These are phyloP conservation scores for Geum urbanum DNA, from an alignment of 306 rosid genomes.

Conservation along the genomic window DNA sequence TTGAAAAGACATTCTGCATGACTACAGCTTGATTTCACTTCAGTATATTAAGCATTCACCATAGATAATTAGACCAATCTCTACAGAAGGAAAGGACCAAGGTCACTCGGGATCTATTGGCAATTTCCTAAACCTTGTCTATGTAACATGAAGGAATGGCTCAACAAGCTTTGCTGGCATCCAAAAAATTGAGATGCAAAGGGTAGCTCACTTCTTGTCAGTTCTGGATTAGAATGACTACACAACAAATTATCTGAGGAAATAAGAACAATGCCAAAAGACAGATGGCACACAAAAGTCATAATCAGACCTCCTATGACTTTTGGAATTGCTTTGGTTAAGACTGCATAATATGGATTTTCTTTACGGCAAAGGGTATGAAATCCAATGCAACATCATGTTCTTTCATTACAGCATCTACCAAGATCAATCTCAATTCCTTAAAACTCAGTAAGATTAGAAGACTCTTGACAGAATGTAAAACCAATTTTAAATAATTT, in stretches of 20 bases:
- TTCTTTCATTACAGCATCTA: not conserved
- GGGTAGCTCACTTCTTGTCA: conserved; percentile 12
- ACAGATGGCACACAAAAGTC: not conserved
- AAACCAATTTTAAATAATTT: not conserved
- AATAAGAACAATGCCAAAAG: not conserved
- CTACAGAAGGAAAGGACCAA: not conserved
- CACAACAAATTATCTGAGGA: not conserved
- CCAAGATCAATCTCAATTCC: conserved; percentile 1
- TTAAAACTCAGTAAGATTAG: not conserved
- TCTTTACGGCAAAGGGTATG: not conserved
- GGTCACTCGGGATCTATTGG: not conserved
- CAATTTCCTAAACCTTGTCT: conserved; percentile 1
- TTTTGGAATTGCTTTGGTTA: not conserved
- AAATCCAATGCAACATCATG: not conserved
- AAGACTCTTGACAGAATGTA: not conserved
- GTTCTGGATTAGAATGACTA: not conserved
- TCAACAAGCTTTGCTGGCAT: not conserved
- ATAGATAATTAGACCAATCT: not conserved
- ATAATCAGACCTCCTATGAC: not conserved
- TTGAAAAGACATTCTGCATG: not conserved
- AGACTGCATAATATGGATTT: conserved; percentile 5
- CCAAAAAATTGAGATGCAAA: conserved; percentile 3
- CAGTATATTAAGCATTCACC: not conserved
- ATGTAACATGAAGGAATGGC: not conserved
- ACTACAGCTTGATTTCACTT: conserved; percentile 2